Evolutionary conservation across 352 stramenopile genomes (phyloP), one percentile per base, ranked within the genome.

Genomic region (Phytophthora capsici): DNA sequence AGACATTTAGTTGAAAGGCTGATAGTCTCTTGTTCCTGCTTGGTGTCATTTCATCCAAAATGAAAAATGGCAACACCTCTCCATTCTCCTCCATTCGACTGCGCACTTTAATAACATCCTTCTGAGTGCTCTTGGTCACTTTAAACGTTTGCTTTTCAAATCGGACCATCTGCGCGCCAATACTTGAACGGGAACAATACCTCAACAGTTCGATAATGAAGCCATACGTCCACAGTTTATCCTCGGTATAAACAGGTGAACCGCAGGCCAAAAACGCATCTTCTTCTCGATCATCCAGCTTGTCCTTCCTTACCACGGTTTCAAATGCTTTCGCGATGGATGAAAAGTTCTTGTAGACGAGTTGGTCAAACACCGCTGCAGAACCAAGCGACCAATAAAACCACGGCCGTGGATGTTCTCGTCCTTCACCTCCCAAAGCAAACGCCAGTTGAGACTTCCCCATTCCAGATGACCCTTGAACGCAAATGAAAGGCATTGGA

Each of bases 1-100:
- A 26, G 23, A 26, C 23, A 26, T 26, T 26, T 2, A 26, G 23
- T 66, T 76, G 63, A 62, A 76, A 73, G 26, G 63, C 57, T 10
- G 34, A 57, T 41, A 54, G 17, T 28, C 19, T 36, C 12, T 19
- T 32, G 7, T 16, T 22, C 10, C n/a, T 46, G 25, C 0, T 6
- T 40, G 26, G 36, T n/a, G 32, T 14, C 55, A 55, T 41, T 23
- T 55, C 55, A 32, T 63, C 44, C 44, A 63, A 55, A 40, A 63
- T 38, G 10, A 55, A 63, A 22, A 63, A 63, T 1, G 55, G 44
- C 2, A 63, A 16, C 4, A 43, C 2, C 19, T 55, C 30, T 17
- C 34, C 9, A 8, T 40, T 6, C 16, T 17, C 17, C 4, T 40
- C 16, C 34, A 17, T 40, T 8, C 6, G 12, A 17, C 2, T 4